A percentile compares a stretch with the other conserved stretches of the same genome.
phyloP scores from a whole-genome alignment of 2,329 filamentous ascomycete genomes.

The Aspergillus sclerotialis region DNA sequence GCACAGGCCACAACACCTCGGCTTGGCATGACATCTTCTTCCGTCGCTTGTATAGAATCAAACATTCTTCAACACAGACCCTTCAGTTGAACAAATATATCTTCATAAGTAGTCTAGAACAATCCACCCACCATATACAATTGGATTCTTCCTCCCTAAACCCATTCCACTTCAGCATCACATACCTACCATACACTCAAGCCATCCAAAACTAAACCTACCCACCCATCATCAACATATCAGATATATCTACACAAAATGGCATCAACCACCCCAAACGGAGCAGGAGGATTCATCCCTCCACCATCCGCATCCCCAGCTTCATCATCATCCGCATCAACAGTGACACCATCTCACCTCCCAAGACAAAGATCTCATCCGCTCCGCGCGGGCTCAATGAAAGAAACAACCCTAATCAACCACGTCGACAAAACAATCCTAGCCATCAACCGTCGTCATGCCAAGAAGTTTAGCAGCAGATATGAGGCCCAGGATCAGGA shows the following conservation, averaged over 20 bases:
- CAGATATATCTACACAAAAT: slow-evolving; percentile 4
- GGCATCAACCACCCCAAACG: slow-evolving; percentile 5
- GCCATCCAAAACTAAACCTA: no score
- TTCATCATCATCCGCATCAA: slow-evolving; percentile 36
- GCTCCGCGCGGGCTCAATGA: slow-evolving; percentile 49
- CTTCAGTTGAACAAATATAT: no score
- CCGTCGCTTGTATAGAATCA: no score
- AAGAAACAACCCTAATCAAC: slow-evolving; percentile 53
- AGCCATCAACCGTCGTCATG: slow-evolving; percentile 46
- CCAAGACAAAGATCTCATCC: slow-evolving; percentile 48
- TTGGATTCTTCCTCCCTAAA: no score
- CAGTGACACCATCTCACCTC: slow-evolving; percentile 34
- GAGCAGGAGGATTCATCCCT: slow-evolving; percentile 37
- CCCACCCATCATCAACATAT: no score
- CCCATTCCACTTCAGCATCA: no score
- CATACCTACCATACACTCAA: no score
- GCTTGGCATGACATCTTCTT: slow-evolving; percentile 6
- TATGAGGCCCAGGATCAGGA: slow-evolving; percentile 20
- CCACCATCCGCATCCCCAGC: slow-evolving; percentile 42
- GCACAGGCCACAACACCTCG: slow-evolving; percentile 2
- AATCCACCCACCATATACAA: no score
- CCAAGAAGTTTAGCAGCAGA: slow-evolving; percentile 41
- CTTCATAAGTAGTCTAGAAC: no score
- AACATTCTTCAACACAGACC: slow-evolving; percentile 1
- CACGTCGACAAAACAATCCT: slow-evolving; percentile 50